Evolutionary conservation across 768 basidiomycete genomes (phyloP).

Genomic region (Sistotremastrum niveocremeum): DNA sequence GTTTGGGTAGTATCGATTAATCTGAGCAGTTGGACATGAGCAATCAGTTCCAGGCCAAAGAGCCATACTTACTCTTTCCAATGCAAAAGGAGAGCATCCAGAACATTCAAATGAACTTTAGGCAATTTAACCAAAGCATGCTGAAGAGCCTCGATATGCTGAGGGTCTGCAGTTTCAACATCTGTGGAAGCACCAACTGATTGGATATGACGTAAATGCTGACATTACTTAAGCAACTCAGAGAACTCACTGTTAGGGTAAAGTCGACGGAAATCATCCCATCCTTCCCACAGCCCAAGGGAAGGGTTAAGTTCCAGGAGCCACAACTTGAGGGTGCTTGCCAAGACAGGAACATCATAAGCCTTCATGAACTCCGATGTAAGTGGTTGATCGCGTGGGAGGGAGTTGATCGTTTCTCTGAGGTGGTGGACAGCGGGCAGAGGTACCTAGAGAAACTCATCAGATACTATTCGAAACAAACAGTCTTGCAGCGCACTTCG

Average conservation of each 20-base stretch:
- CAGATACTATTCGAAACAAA: neutral
- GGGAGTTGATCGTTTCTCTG: constrained; percentile 67
- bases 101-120: constrained; percentile 63
- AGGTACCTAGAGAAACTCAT: constrained; percentile 25
- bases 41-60: neutral
- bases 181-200: constrained; percentile 43
- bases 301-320: constrained; percentile 85
- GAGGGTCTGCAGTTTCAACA: constrained; percentile 37
- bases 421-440: constrained; percentile 73
- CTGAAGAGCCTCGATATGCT: constrained; percentile 49
- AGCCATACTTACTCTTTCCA: constrained; percentile 42
- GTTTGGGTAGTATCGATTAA: constrained; percentile 54
- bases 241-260: constrained; percentile 49
- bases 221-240: neutral
- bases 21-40: constrained; percentile 21
- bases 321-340: constrained; percentile 80
- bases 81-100: constrained; percentile 70
- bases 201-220: constrained; percentile 12
- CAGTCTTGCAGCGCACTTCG: constrained; percentile 35
- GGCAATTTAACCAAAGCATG: constrained; percentile 57
- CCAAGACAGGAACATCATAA: constrained; percentile 79
- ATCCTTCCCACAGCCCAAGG: constrained; percentile 71
- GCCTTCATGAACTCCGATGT: constrained; percentile 38
- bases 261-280: constrained; percentile 82
- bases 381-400: constrained; percentile 40